These are phyloP conservation scores for Ophiostoma fasciatum DNA, from an alignment of 2,329 filamentous ascomycete species.

Conservation along the genomic window DNA sequence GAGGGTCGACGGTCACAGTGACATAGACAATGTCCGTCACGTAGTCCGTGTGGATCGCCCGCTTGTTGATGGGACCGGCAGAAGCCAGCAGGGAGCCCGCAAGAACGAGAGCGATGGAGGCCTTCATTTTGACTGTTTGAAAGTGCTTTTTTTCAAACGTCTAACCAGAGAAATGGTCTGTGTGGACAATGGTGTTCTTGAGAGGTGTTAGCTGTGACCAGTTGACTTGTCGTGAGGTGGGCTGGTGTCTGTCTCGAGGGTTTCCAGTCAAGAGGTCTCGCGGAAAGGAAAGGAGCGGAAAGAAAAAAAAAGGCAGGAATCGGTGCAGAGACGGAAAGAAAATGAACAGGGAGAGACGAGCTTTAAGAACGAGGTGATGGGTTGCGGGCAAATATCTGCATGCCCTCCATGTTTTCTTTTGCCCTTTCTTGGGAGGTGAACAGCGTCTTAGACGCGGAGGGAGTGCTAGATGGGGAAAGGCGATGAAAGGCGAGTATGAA, in stretches of 20 bases:
- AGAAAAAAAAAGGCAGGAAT: too few species aligned
- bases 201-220: too few species aligned
- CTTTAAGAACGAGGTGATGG: neutral
- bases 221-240: too few species aligned
- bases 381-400: too few species aligned
- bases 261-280: too few species aligned
- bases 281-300: too few species aligned
- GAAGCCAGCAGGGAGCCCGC: constrained; percentile 30
- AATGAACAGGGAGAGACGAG: neutral
- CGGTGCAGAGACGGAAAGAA: neutral
- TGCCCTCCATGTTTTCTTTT: neutral
- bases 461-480: too few species aligned
- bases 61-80: constrained; percentile 28
- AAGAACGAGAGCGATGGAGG: constrained; percentile 29
- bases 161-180: too few species aligned
- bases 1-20: constrained; percentile 25
- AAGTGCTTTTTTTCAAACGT: too few species aligned
- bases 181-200: too few species aligned
- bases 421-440: neutral
- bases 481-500: too few species aligned
- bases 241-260: too few species aligned
- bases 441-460: neutral
- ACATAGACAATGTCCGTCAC: constrained; percentile 29
- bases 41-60: constrained; percentile 24
- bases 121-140: constrained; percentile 34